Percentiles rank a stretch among this genome's conserved stretches.
Conservation (phyloP, 768 basidiomycete genomes). For the Termitomyces sp. region DNA sequence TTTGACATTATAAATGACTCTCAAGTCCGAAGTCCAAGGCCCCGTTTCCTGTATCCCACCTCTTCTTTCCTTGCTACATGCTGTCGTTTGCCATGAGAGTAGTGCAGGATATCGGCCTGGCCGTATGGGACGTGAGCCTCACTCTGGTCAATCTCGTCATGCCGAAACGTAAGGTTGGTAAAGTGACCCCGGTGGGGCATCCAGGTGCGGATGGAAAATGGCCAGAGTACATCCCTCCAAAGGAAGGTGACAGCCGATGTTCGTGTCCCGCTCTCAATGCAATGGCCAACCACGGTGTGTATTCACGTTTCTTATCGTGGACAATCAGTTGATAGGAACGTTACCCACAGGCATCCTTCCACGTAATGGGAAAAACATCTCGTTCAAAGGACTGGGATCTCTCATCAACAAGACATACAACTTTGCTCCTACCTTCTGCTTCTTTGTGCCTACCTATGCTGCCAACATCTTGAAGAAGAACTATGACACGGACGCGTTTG, state of each 20-base stretch:
- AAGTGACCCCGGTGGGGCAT: slow-evolving; percentile 48
- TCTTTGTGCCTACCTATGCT: slow-evolving; percentile 56
- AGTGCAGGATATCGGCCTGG: slow-evolving; percentile 23
- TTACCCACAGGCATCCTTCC: slow-evolving; percentile 55
- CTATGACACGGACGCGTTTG: slow-evolving; percentile 55
- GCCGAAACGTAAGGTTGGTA: slow-evolving; percentile 44
- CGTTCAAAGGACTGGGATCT: slow-evolving; percentile 43
- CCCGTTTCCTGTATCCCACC: not conserved
- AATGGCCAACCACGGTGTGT: slow-evolving; percentile 77
- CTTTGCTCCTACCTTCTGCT: slow-evolving; percentile 62
- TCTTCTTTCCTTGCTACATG: slow-evolving; percentile 15
- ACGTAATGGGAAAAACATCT: slow-evolving; percentile 62
- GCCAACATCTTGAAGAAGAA: slow-evolving; percentile 52
- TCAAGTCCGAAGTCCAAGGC: not conserved
- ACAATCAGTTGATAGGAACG: not conserved
- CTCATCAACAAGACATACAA: slow-evolving; percentile 58
- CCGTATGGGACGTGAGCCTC: slow-evolving; percentile 49
- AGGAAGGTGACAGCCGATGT: slow-evolving; percentile 61
- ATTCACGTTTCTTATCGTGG: not conserved
- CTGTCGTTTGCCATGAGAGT: slow-evolving; percentile 24
- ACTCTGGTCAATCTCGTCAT: slow-evolving; percentile 46
- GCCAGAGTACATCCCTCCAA: slow-evolving; percentile 59
- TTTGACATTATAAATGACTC: slow-evolving; percentile 5
- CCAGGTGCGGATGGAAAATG: slow-evolving; percentile 58
- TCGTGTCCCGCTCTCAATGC: slow-evolving; percentile 63